Evolutionary conservation across 352 stramenopile genomes (phyloP).

Genomic region (Phytophthora multivora): DNA sequence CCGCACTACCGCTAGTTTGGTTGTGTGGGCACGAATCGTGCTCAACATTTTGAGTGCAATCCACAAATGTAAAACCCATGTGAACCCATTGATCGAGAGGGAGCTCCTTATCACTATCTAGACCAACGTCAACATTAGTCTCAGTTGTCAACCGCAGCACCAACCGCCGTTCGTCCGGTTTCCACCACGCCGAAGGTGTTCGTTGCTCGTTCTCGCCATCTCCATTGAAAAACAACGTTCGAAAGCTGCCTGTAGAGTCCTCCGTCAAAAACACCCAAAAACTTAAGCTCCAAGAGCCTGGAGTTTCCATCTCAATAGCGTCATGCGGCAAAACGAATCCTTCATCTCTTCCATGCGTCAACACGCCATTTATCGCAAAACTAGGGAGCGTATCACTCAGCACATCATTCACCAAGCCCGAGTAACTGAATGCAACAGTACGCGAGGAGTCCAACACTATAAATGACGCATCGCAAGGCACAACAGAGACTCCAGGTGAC

Average conservation of each 20-base stretch:
- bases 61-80: slow-evolving; percentile 72
- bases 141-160: slow-evolving; percentile 75
- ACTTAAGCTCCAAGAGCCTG: slow-evolving; percentile 65
- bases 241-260: slow-evolving; percentile 58
- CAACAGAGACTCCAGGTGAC: slow-evolving; percentile 23
- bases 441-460: slow-evolving; percentile 20
- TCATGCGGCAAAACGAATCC: slow-evolving; percentile 49
- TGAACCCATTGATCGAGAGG: slow-evolving; percentile 68
- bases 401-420: background rate
- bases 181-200: slow-evolving; percentile 84
- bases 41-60: slow-evolving; percentile 39
- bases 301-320: slow-evolving; percentile 33
- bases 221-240: slow-evolving; percentile 86
- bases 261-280: slow-evolving; percentile 71
- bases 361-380: slow-evolving; percentile 49
- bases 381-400: slow-evolving; percentile 25
- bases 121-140: slow-evolving; percentile 55
- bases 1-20: background rate
- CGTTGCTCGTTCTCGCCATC: slow-evolving; percentile 61
- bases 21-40: slow-evolving; percentile 14
- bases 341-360: slow-evolving; percentile 56
- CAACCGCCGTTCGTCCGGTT: slow-evolving; percentile 63
- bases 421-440: background rate
- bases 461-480: slow-evolving; percentile 24
- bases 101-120: slow-evolving; percentile 51